Base-by-base conservation (phyloP, 805 yeast genomes). In the Saccharomyces paradoxus region DNA sequence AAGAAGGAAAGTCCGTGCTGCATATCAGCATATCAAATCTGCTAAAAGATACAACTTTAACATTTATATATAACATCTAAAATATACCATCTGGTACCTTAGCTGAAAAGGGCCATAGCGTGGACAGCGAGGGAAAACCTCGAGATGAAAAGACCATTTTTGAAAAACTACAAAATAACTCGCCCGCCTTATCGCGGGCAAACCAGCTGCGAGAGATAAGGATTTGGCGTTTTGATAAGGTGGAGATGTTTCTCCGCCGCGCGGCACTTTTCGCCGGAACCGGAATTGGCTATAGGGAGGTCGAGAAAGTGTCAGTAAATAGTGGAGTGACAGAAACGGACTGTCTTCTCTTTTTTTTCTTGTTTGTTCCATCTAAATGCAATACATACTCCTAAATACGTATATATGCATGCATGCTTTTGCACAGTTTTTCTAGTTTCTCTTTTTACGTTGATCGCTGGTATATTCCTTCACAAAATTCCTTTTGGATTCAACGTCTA, bases 401-500 rank as follows among this genome's bases (percentile, higher is more conserved):
- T 17, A 17, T 37, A 9, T 3, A 17, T 17, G 24, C 12, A 21
- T 17, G 24, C 12, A 9, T 17, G 12, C 22, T 5, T 4, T 4
- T 12, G 3, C 17, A 21, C 13, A 8, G 9, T 22, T 8, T 46
- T 17, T 14, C 17, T 7, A 37, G 24, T n/a, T 17, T 8, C 24
- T 37, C 44, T 37, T 48, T 53, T 53, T 21, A 50, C 53, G 49
- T 3, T 37, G 44, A 17, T 37, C 44, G 17, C 41, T 41, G 28
- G 56, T 57, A 62, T 67, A 75, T 3, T 69, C 71, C 21, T 63
- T 57, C 21, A 74, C 64, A 61, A 81, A 83, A 50, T 71, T 69
- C 4, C 60, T 55, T 66, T 84, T 84, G 17, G 78, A 73, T 1
- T 61, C 63, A 1, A 73, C 55, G 41, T 72, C 73, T 32, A 84